Base-by-base conservation (phyloP, 1,284 basidiomycete species). In the Coniferiporia sulphurascens region DNA sequence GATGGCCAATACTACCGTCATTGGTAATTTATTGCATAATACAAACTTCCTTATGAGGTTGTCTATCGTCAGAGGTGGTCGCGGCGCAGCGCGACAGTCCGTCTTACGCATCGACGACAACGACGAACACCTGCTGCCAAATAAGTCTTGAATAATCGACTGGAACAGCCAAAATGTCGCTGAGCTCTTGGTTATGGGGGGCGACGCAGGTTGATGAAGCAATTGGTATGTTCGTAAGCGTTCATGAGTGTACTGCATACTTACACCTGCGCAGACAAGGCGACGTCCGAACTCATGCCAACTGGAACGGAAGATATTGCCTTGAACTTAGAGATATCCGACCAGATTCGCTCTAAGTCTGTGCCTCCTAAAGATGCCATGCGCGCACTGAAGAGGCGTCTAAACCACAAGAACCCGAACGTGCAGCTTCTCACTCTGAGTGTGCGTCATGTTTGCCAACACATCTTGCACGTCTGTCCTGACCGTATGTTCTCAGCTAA, bases 331-430 rank as follows among this genome's bases (percentile, higher is more conserved):
- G 95, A 98, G 71, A 93, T 98, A 78, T 95, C 93, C 65, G 96
- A 99, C 75, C 89, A 96, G 74, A 95, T 99, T 70, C 85, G 95
- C 58, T 93, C 94, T 15, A 96, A 96, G 76, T 86, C 89, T 46
- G 90, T 91, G 0, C 83, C 83, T 22, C 86, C 95, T 9, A 91
- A 91, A 71, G 86, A 91, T 62, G 91, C 96, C 1, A 91, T 95
- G 87, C 88, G 89, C 63, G 85, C 90, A 41, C 79, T 99, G 68
- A 95, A 95, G 74, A 82, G 86, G 38, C 82, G 96, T 45, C 76
- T 99, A 52, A 87, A 88, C 65, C 92, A 98, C 76, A 91, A 91
- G 82, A 99, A 99, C 72, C 95, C 95, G 1, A 97, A 98, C 66
- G 95, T 98, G 9, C 93, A 95, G 72, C 79, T 97, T 50, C 80